Base-by-base conservation (phyloP, 176 grass and related monocot genomes). In the Calamus simplicifolius region DNA sequence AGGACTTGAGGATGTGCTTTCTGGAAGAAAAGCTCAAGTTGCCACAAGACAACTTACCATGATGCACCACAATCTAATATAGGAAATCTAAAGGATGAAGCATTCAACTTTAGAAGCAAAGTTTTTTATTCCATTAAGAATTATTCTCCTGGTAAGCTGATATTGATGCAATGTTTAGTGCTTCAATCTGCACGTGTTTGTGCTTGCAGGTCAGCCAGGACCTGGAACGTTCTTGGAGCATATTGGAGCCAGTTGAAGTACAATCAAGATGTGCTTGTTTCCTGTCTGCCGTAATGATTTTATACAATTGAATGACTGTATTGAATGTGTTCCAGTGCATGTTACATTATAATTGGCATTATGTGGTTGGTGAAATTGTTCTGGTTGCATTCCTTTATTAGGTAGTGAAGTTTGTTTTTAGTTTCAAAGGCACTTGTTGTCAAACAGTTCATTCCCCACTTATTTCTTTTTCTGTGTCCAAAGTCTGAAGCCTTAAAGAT, bases 141-240 rank as follows among this genome's bases (percentile, higher is more conserved):
- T 70, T 30, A 43, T 43, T 49, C 19, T 76, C 72, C 58, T 73
- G 68, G 56, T 64, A 69, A 79, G 81, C 78, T 69, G 69, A 65
- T 74, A 80, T 74, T 81, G 25, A 63, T 71, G 74, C 51, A 48
- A 70, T 71, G 49, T 51, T 21, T 38, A 52, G 50, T 69, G 63
- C 78, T 79, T 19, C 10, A 81, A 75, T 75, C 73, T 75, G 77
- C 74, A 69, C 66, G 60, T 89, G 75, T 79, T 89, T 85, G 71
- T 85, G 75, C 49, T 85, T 89, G 76, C 86, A 89, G 86, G 86
- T 76, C 18, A 25, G 5, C 26, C 59, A 73, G 58, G 75, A 81
- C 50, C 62, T 66, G 81, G 81, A 79, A 79, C 77, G 78, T 58
- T 80, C 35, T 43, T 73, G 74, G 77, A 52, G 57, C 61, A 60